Percentiles rank a stretch among this genome's conserved stretches.
Evolutionary conservation across 352 stramenopile genomes (phyloP).

Genomic region (Phytophthora citricola): DNA sequence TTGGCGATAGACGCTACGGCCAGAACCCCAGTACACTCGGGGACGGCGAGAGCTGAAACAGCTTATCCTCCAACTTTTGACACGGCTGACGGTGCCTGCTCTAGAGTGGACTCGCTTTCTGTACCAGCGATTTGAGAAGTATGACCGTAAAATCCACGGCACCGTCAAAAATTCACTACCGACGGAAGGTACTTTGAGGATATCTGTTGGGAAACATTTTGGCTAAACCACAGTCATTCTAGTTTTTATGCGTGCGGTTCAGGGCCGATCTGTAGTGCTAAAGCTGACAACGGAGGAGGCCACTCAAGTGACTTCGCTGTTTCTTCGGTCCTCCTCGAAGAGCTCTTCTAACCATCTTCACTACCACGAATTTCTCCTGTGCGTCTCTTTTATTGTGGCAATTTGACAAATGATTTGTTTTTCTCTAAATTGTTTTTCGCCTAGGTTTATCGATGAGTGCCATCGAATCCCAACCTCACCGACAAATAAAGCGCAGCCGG

Average conservation of each 20-base stretch:
- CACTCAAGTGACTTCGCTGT: slow-evolving; percentile 41
- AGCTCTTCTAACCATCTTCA: slow-evolving; percentile 30
- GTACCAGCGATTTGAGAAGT: slow-evolving; percentile 45
- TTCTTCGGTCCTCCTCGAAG: slow-evolving; percentile 37
- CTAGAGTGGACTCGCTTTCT: slow-evolving; percentile 42
- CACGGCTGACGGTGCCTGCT: slow-evolving; percentile 12
- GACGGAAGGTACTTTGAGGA: slow-evolving; percentile 32
- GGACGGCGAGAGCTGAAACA: slow-evolving; percentile 52
- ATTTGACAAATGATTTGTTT: neutral
- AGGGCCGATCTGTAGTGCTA: slow-evolving; percentile 32
- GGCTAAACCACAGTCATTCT: neutral
- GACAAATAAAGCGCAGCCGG: neutral
- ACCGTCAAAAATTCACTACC: slow-evolving; percentile 32
- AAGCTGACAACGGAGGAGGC: slow-evolving; percentile 47
- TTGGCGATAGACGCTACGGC: slow-evolving; percentile 44
- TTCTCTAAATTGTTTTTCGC: neutral
- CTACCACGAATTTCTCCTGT: slow-evolving; percentile 54
- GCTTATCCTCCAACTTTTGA: slow-evolving; percentile 30
- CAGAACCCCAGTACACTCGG: slow-evolving; percentile 48
- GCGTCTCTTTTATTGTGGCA: neutral
- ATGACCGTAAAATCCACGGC: slow-evolving; percentile 45
- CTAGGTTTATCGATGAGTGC: slow-evolving; percentile 31
- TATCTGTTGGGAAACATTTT: neutral
- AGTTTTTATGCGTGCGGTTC: slow-evolving; percentile 50
- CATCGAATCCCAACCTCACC: slow-evolving; percentile 1